phyloP scores from a whole-genome alignment of 495 filamentous ascomycete genomes.

The Tuber brumale region DNA sequence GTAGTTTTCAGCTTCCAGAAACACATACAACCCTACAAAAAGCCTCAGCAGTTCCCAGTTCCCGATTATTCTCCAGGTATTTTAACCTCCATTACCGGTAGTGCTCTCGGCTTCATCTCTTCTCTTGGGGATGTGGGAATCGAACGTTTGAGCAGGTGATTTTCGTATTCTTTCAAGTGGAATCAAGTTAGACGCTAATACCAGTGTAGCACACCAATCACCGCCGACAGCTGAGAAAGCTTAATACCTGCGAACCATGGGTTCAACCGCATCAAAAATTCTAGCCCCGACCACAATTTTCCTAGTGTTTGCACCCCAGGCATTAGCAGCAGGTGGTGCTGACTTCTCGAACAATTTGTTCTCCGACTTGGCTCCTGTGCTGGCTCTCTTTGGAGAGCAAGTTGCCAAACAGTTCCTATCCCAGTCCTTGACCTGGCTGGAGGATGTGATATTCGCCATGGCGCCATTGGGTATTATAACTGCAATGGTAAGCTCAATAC shows the following conservation, averaged over 20 bases:
- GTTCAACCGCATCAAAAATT: background rate
- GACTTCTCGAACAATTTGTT: slow-evolving; percentile 13
- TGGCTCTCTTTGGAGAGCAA: slow-evolving; percentile 20
- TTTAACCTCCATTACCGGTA: no score
- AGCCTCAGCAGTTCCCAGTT: no score
- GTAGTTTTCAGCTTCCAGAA: no score
- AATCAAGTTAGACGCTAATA: background rate
- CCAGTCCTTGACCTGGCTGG: slow-evolving; percentile 46
- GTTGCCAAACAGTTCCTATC: slow-evolving; percentile 51
- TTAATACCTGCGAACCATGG: background rate
- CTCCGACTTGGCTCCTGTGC: slow-evolving; percentile 12
- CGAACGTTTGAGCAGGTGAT: background rate
- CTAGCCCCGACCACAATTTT: background rate
- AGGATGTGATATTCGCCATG: slow-evolving; percentile 52
- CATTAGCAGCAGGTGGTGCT: background rate
- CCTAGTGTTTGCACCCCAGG: background rate
- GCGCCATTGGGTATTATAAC: slow-evolving; percentile 52
- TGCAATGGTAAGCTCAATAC: slow-evolving; percentile 49
- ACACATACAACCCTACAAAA: no score
- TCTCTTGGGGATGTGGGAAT: background rate
- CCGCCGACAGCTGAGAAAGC: background rate
- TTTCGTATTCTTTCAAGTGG: background rate
- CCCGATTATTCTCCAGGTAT: no score
- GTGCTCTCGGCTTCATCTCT: background rate
- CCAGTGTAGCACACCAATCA: no score